phyloP scores from a whole-genome alignment of 1,284 basidiomycete genomes.

The Cryptococcus jaspeensis region DNA sequence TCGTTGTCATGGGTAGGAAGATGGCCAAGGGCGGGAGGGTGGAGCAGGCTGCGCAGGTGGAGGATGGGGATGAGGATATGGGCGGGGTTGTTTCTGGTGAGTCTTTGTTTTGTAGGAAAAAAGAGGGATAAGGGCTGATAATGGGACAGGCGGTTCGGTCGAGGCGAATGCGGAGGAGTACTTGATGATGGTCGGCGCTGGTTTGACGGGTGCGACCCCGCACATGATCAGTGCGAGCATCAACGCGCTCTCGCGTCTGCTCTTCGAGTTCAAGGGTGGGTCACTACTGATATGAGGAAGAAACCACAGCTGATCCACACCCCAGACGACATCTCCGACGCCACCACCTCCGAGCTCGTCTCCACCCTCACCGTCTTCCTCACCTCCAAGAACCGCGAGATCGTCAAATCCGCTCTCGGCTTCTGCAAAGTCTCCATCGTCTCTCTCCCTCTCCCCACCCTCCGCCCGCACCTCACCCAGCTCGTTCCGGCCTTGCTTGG shows the following conservation, averaged over 20 bases:
- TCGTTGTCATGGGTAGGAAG: conserved; percentile 89
- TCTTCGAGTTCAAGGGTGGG: conserved; percentile 94
- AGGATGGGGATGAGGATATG: conserved; percentile 65
- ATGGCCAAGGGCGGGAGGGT: conserved; percentile 87
- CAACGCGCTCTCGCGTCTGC: conserved; percentile 85
- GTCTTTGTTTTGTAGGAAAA: conserved; percentile 7
- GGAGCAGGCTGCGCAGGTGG: conserved; percentile 72
- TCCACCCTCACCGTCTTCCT: conserved; percentile 87
- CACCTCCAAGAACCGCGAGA: conserved; percentile 90
- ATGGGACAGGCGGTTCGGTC: conserved; percentile 53
- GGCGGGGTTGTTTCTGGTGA: conserved; percentile 57
- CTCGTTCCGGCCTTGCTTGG: conserved; percentile 82
- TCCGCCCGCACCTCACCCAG: conserved; percentile 70
- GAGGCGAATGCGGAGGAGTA: conserved; percentile 86
- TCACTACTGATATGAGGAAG: background rate
- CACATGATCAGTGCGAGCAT: conserved; percentile 99
- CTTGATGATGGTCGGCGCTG: conserved; percentile 95
- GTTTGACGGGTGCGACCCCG: conserved; percentile 86
- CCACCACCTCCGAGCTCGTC: conserved; percentile 84
- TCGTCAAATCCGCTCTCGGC: conserved; percentile 93
- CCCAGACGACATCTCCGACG: conserved; percentile 66
- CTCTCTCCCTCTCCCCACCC: conserved; percentile 67
- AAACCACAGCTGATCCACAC: background rate
- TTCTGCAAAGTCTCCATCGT: conserved; percentile 94
- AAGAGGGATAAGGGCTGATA: conserved; percentile 1